Evolutionary conservation across 208 protist species (phyloP), one percentile per base, ranked within the genome.

Genomic region (Tetramitus jugosus): DNA sequence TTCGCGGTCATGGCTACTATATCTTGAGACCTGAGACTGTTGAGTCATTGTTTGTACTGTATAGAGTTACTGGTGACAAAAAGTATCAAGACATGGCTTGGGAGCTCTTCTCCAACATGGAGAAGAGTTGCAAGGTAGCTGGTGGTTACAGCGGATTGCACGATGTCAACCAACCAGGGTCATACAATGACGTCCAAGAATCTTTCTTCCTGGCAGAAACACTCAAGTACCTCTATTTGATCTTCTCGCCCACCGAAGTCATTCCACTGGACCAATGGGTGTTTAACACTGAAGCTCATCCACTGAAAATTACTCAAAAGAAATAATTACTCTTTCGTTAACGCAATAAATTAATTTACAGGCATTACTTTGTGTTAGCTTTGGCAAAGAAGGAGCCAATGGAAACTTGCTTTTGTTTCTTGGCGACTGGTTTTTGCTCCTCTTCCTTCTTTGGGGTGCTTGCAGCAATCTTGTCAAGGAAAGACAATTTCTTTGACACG

Each of bases 231-330:
- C 42, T 95, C 0, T 95, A 91, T 77, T 80, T 95, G 3, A 74
- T 93, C 14, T 95, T 94, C 76, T 46, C 80, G 35, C 40, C 62
- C 7, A 62, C 87, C 13, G 61, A 74, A 67, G n/a, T 89, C 0
- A 76, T 95, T 45, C 81, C 84, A 46, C 77, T 96, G 23, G 89
- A 93, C 56, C 72, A 96, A 76, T 95, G 80, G 49, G 92, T 96
- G 29, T 91, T 95, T 78, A 95, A 92, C 76, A 95, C 92, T 10
- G 92, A 95, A 80, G 90, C 90, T 26, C 92, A 95, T 77, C 87
- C 90, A 39, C 42, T 94, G 45, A 49, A 49, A 49, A 49, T 49
- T 17, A 49, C 45, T 17, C 4, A 49, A 49, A 17, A 49, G 14
- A 49, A 49, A 17, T 49, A 49, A n/a, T n/a, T n/a, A n/a, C n/a